Evolutionary conservation across 345 rosid species (phyloP).

Genomic region (Dipteronia sinensis): DNA sequence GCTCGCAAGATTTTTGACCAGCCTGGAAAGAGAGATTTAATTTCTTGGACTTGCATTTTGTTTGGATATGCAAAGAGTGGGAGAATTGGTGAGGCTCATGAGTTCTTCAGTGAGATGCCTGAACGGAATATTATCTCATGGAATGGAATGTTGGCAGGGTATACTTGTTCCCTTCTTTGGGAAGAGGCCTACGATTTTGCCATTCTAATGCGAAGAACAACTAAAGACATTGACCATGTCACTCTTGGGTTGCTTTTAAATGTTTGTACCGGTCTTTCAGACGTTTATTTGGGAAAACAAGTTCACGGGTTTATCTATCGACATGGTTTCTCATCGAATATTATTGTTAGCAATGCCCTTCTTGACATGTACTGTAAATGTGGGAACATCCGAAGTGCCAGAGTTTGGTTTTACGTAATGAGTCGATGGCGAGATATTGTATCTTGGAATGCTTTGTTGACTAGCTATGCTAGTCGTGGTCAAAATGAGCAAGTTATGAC

Average conservation of each 20-base stretch:
- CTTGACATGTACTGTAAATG: conserved; percentile 79
- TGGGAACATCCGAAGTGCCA: conserved; percentile 50
- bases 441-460: conserved; percentile 82
- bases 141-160: conserved; percentile 86
- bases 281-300: conserved; percentile 73
- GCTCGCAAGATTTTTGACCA: conserved; percentile 65
- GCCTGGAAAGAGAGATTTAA: conserved; percentile 50
- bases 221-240: conserved; percentile 56
- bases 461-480: conserved; percentile 60
- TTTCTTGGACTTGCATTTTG: conserved; percentile 73
- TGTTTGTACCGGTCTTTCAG: conserved; percentile 66
- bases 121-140: conserved; percentile 72
- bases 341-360: conserved; percentile 66
- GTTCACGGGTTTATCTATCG: conserved; percentile 77
- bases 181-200: conserved; percentile 65
- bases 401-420: conserved; percentile 68
- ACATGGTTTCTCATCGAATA: conserved; percentile 44
- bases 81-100: conserved; percentile 59
- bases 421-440: conserved; percentile 58
- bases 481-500: conserved; percentile 64
- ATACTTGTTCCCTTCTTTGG: conserved; percentile 55
- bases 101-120: conserved; percentile 79
- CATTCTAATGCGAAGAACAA: conserved; percentile 45
- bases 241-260: conserved; percentile 64
- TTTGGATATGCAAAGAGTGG: conserved; percentile 72